Evolutionary conservation across 129 eudicot genomes (phyloP), one percentile per base, ranked within the genome.

Genomic region (Tagetes patula): DNA sequence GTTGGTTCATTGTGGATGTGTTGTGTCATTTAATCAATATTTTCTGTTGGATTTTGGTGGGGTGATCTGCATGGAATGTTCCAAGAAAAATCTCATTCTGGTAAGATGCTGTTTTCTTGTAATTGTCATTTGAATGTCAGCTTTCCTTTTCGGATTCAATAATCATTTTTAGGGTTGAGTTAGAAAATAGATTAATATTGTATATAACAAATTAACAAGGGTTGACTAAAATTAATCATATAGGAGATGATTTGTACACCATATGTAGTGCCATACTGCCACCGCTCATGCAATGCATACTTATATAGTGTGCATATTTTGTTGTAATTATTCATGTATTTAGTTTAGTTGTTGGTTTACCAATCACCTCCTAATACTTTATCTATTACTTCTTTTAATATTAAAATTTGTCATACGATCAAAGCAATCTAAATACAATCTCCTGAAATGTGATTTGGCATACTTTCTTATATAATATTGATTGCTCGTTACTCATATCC

Each of bases 1-100:
- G 96, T 49, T 84, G 72, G 87, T 89, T 52, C 96, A 89, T 63
- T 89, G 96, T 73, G 96, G 96, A 61, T 89, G 96, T 58, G 80
- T 89, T 61, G 96, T 84, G 54, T 89, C 96, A 65, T 89, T 80
- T 75, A 60, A 80, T 79, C 80, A 87, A 70, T 87, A 89, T 76
- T 74, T 84, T 80, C 87, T 89, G 9, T 75, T 86, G 85, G 96
- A 89, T 72, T 78, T 86, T 55, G 96, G 96, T 42, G 96, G 96
- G 31, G 81, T 89, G 68, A 84, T 89, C 69, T 89, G 96, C 86
- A 78, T 73, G 82, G 91, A 86, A 54, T 89, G 96, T 80, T 86
- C 91, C 54, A 89, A 80, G 83, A 56, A 66, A 11, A 89, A 84
- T 42, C 77, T 89, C 71, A 77, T 82, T 55, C 53, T 75, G 87